These are phyloP conservation scores for Ceratobasidium sp. DNA, from an alignment of 1,284 basidiomycete genomes.

Conservation along the genomic window DNA sequence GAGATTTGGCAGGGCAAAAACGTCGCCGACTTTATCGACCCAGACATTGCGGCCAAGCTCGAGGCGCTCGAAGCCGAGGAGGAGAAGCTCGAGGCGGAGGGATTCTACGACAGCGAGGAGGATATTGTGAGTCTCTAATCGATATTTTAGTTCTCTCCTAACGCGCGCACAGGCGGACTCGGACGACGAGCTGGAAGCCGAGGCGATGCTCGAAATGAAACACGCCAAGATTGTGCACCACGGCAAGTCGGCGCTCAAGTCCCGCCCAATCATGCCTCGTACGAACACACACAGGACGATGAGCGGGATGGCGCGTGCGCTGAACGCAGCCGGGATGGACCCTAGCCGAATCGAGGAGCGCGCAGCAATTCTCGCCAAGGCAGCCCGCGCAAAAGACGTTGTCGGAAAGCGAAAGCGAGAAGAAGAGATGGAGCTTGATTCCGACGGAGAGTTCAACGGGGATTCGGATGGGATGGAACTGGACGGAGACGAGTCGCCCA, in stretches of 20 bases:
- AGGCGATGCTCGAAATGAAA: slow-evolving; percentile 70
- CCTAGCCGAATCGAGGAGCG: slow-evolving; percentile 89
- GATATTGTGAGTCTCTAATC: slow-evolving; percentile 69
- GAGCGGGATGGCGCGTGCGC: slow-evolving; percentile 80
- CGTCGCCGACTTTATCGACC: slow-evolving; percentile 98
- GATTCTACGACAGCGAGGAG: slow-evolving; percentile 92
- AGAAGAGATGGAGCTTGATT: slow-evolving; percentile 63
- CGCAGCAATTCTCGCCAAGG: slow-evolving; percentile 84
- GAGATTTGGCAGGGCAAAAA: slow-evolving; percentile 99
- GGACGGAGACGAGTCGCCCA: slow-evolving; percentile 62
- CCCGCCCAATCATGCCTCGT: slow-evolving; percentile 84
- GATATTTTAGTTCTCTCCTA: background rate
- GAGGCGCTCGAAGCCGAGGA: slow-evolving; percentile 98
- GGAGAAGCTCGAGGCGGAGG: slow-evolving; percentile 90
- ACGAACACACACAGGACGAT: slow-evolving; percentile 89
- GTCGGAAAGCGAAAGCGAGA: slow-evolving; percentile 73
- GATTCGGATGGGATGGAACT: slow-evolving; percentile 54
- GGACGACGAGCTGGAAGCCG: slow-evolving; percentile 86
- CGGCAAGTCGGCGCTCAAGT: slow-evolving; percentile 88
- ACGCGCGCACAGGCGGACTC: slow-evolving; percentile 75
- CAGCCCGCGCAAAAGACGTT: slow-evolving; percentile 63
- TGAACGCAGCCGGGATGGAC: slow-evolving; percentile 90
- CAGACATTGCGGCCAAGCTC: slow-evolving; percentile 97
- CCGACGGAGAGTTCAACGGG: slow-evolving; percentile 59
- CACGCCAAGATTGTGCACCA: slow-evolving; percentile 84